These are phyloP conservation scores for Tylopilus sp. DNA, from an alignment of 1,284 basidiomycete species.

Conservation along the genomic window DNA sequence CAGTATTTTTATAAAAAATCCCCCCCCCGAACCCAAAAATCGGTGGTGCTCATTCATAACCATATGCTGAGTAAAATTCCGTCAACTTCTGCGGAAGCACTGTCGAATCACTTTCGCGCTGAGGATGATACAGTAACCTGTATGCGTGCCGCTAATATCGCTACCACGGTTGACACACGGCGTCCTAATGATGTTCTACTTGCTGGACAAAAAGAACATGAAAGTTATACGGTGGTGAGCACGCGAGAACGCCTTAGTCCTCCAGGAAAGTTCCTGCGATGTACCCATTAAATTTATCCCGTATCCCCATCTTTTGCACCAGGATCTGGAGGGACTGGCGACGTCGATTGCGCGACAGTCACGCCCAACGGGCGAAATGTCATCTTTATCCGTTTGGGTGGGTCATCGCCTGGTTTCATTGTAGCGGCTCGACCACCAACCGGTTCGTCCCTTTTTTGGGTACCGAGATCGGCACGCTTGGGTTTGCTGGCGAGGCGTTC, in stretches of 20 bases:
- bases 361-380: slow-evolving; percentile 55
- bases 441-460: slow-evolving; percentile 35
- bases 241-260: background rate
- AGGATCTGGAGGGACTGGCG: slow-evolving; percentile 53
- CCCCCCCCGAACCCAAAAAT: no score
- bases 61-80: background rate
- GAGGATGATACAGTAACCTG: slow-evolving; percentile 6
- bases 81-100: background rate
- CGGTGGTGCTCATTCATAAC: no score
- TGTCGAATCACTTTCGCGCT: background rate
- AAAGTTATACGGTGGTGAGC: slow-evolving; percentile 10
- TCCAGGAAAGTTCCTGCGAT: background rate
- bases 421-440: slow-evolving; percentile 26
- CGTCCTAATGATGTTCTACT: slow-evolving; percentile 2
- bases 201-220: slow-evolving; percentile 10
- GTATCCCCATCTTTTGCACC: slow-evolving; percentile 73
- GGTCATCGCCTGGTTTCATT: slow-evolving; percentile 55
- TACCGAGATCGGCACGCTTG: slow-evolving; percentile 47
- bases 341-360: slow-evolving; percentile 29
- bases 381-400: slow-evolving; percentile 75
- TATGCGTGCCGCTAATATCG: background rate
- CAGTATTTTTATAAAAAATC: no score
- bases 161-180: slow-evolving; percentile 8
- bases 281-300: slow-evolving; percentile 40
- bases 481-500: slow-evolving; percentile 53